These are phyloP conservation scores for Trametes elegans DNA, from an alignment of 768 basidiomycete species.

Conservation along the genomic window DNA sequence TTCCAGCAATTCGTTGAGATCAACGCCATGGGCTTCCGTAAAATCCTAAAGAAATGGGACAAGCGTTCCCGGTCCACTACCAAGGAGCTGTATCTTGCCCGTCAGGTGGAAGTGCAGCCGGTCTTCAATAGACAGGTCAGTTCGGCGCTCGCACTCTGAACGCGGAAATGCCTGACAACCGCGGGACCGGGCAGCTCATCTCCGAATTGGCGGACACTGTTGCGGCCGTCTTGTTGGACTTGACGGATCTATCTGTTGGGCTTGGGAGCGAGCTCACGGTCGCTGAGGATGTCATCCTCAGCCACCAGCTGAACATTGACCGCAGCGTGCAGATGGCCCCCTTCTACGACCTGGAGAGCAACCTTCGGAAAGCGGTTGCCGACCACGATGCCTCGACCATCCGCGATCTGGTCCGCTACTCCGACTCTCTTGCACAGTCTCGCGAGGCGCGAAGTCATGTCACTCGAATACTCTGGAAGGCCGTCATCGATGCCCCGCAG, in stretches of 20 bases:
- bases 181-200: conserved; percentile 62
- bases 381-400: conserved; percentile 59
- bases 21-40: conserved; percentile 94
- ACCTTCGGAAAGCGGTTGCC: conserved; percentile 74
- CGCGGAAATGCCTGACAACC: background rate
- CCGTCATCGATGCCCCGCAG: conserved; percentile 75
- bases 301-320: conserved; percentile 68
- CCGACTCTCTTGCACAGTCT: conserved; percentile 62
- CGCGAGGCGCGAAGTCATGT: conserved; percentile 63
- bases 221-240: conserved; percentile 75
- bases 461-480: conserved; percentile 93
- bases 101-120: conserved; percentile 98
- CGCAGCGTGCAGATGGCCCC: conserved; percentile 61
- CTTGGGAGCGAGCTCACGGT: conserved; percentile 77
- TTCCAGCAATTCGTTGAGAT: conserved; percentile 92
- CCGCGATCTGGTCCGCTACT: conserved; percentile 66
- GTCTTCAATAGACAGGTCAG: conserved; percentile 92
- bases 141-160: background rate
- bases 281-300: conserved; percentile 67
- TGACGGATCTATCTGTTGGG: conserved; percentile 72
- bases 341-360: conserved; percentile 86
- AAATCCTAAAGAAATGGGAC: conserved; percentile 98
- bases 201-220: conserved; percentile 93
- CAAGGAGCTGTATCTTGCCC: conserved; percentile 93
- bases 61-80: conserved; percentile 92